Evolutionary conservation across 192 early-diverging fungal species (phyloP).

Genomic region (Backusella mclennaniae): DNA sequence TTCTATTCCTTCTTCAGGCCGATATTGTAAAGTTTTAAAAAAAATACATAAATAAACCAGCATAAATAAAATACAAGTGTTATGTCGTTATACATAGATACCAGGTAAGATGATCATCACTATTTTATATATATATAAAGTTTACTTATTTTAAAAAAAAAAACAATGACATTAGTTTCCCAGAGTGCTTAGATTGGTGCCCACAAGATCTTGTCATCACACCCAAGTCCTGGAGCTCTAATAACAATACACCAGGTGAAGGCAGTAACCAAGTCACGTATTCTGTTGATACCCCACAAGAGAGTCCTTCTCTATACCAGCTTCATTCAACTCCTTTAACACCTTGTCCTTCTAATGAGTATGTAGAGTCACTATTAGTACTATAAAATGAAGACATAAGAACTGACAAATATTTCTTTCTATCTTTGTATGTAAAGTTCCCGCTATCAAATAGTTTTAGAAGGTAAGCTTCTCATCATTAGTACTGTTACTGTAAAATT

Average conservation of each 20-base stretch:
- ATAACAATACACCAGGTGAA: neutral
- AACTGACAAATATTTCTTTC: neutral
- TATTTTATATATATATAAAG: neutral
- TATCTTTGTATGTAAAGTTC: neutral
- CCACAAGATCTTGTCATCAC: constrained; percentile 2
- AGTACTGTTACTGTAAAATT: neutral
- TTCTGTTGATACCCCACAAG: neutral
- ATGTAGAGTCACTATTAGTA: neutral
- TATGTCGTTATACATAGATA: constrained; percentile 8
- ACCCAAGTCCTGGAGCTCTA: neutral
- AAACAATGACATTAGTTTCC: neutral
- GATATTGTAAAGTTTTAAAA: neutral
- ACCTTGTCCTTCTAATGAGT: neutral
- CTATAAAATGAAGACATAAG: neutral
- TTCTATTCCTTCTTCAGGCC: neutral
- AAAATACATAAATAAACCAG: neutral
- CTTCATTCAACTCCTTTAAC: neutral
- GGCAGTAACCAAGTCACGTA: neutral
- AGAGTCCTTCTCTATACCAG: neutral
- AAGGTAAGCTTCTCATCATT: neutral
- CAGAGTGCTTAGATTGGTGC: neutral
- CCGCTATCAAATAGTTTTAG: neutral
- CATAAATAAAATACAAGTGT: neutral
- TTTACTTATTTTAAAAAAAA: neutral
- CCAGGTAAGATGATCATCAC: neutral